These are phyloP conservation scores for Plectranthus barbatus DNA, from an alignment of 257 asterid genomes.

Conservation along the genomic window DNA sequence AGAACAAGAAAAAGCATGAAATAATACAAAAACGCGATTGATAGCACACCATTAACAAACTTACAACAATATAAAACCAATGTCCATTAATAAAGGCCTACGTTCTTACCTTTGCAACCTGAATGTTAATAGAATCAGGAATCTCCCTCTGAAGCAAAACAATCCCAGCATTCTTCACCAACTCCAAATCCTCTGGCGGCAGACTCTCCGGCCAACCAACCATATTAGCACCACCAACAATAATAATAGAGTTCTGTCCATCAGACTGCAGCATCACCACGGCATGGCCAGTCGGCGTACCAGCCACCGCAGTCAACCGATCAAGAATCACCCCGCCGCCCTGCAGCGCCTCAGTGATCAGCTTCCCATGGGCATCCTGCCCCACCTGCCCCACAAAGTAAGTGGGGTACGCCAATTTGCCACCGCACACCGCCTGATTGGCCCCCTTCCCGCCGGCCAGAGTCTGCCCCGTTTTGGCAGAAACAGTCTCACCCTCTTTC, in stretches of 20 bases:
- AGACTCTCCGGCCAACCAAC: slow-evolving; percentile 66
- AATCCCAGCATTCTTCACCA: slow-evolving; percentile 68
- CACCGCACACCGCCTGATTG: slow-evolving; percentile 91
- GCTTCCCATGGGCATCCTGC: slow-evolving; percentile 76
- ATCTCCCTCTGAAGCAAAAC: slow-evolving; percentile 96
- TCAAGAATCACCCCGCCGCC: slow-evolving; percentile 65
- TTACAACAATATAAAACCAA: not conserved
- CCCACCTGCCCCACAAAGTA: slow-evolving; percentile 87
- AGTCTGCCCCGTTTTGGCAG: slow-evolving; percentile 73
- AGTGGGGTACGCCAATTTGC: slow-evolving; percentile 59
- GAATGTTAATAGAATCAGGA: slow-evolving; percentile 79
- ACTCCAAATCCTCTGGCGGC: slow-evolving; percentile 48
- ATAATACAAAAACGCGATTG: not conserved
- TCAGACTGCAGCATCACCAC: slow-evolving; percentile 86
- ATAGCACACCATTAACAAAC: not conserved
- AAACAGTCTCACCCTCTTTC: slow-evolving; percentile 72
- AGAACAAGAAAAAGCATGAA: not conserved
- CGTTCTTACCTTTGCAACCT: slow-evolving; percentile 80
- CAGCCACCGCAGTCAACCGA: slow-evolving; percentile 38
- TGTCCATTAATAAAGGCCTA: not conserved
- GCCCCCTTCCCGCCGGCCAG: slow-evolving; percentile 97
- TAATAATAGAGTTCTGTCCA: slow-evolving; percentile 86
- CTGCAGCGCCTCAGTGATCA: slow-evolving; percentile 59
- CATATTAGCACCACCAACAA: slow-evolving; percentile 93
- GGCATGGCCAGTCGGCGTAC: slow-evolving; percentile 87